Evolutionary conservation across 371 early-diverging fungal species (phyloP).

Genomic region (Scutellospora calospora): DNA sequence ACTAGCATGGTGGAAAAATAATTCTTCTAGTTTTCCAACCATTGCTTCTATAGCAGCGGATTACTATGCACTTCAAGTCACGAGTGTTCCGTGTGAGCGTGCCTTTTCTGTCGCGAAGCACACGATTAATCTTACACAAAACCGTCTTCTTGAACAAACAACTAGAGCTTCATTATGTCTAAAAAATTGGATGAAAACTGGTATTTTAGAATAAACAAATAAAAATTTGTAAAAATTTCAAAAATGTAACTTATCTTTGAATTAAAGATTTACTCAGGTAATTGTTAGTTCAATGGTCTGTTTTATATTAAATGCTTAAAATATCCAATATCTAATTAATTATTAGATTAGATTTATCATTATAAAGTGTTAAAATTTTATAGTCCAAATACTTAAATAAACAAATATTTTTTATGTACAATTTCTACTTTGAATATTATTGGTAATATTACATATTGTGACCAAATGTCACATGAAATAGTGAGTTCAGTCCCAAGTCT

Average conservation of each 20-base stretch:
- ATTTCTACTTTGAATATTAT: not conserved
- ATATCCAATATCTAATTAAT: not conserved
- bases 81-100: constrained; percentile 25
- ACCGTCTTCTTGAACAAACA: not conserved
- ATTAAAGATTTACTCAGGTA: too few species aligned
- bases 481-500: not conserved
- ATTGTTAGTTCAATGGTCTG: not conserved
- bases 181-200: not conserved
- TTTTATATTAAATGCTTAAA: not conserved
- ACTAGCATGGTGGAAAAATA: too few species aligned
- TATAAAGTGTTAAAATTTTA: not conserved
- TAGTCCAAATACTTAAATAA: not conserved
- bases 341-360: not conserved
- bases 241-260: too few species aligned
- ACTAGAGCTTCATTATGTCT: not conserved
- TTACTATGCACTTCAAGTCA: not conserved
- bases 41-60: too few species aligned
- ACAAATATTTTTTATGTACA: not conserved
- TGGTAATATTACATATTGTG: not conserved
- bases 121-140: not conserved
- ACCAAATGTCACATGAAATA: constrained; percentile 6
- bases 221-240: too few species aligned
- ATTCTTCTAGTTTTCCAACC: too few species aligned
- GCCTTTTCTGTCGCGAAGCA: not conserved
- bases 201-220: too few species aligned